Evolutionary conservation across 306 rosid genomes (phyloP), one percentile per base, ranked within the genome.

Genomic region (Acacia crassicarpa): DNA sequence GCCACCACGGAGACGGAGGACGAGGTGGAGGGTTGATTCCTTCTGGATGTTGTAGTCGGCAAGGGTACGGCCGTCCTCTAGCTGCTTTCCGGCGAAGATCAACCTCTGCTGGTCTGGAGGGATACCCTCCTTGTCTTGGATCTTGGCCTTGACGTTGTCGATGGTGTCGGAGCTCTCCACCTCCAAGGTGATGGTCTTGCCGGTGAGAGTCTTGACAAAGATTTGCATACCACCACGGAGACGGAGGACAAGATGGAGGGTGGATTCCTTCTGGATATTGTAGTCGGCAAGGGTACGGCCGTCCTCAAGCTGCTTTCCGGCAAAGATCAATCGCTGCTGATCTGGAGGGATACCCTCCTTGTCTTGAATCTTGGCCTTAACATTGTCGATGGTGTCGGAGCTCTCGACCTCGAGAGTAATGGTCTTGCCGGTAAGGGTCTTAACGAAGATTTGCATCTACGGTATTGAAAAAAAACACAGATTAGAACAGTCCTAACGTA

Each of bases 191-290:
- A 91, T 91, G 66, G 95, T 91, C 87, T 91, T 91, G 0, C 95
- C 95, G 0, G 93, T 91, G 11, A 91, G 87, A 17, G 97, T 91
- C 86, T 91, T 91, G 0, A 91, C 96, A 0, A 91, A 91, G 23
- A 91, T 91, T 44, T 91, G 95, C 95, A 91, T 91, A 0, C 95
- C 95, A 61, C 95, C 95, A 33, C 95, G 93, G 9, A 91, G 93
- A 53, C 96, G 93, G 2, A 91, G 87, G 10, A 91, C 96, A 2
- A 91, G 79, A 46, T 91, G 96, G 1, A 91, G 93, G 22, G 96
- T 91, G 0, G 93, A 90, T 2, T 91, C 96, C 86, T 91, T 91
- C 58, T 91, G 96, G 76, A 91, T 91, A 65, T 91, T 91, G 82
- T 92, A 92, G 62, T 92, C 97, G 0, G 97, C 97, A 0, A 92